Conservation (phyloP, 2,329 filamentous ascomycete genomes). For the Gnomoniopsis sp. region DNA sequence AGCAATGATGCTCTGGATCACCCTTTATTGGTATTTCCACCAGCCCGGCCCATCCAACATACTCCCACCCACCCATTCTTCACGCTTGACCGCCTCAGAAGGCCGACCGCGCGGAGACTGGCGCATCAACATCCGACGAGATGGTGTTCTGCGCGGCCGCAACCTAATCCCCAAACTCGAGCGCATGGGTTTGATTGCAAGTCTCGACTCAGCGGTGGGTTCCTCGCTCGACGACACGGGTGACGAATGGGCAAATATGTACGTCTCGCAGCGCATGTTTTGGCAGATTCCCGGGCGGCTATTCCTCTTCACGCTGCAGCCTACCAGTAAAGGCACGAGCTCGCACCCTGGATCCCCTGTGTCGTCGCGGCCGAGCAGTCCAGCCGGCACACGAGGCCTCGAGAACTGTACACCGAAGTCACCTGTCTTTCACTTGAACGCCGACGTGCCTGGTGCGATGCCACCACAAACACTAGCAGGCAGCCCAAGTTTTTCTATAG, state of each 20-base stretch:
- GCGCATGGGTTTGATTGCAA: slow-evolving; percentile 82
- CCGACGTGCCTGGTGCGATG: slow-evolving; percentile 37
- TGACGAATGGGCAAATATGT: slow-evolving; percentile 75
- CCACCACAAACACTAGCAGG: slow-evolving; percentile 32
- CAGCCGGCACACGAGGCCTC: slow-evolving; percentile 27
- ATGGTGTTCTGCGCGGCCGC: slow-evolving; percentile 82
- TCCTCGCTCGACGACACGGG: slow-evolving; percentile 57
- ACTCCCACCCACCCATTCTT: slow-evolving; percentile 56
- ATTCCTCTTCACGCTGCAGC: slow-evolving; percentile 82
- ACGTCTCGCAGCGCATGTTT: slow-evolving; percentile 75
- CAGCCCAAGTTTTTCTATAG: slow-evolving; percentile 42
- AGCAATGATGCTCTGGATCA: slow-evolving; percentile 95
- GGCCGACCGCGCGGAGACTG: slow-evolving; percentile 82
- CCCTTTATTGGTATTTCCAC: slow-evolving; percentile 97
- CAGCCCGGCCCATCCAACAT: slow-evolving; percentile 68
- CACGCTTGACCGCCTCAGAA: slow-evolving; percentile 60
- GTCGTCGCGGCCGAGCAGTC: slow-evolving; percentile 52
- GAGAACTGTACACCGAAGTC: slow-evolving; percentile 27
- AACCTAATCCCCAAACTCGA: slow-evolving; percentile 88
- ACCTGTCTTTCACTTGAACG: slow-evolving; percentile 24
- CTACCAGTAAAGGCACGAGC: slow-evolving; percentile 38
- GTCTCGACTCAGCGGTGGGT: slow-evolving; percentile 72
- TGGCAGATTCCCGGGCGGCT: slow-evolving; percentile 89
- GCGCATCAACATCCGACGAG: slow-evolving; percentile 77
- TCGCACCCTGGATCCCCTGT: slow-evolving; percentile 49